Evolutionary conservation across 257 asterid species (phyloP).

Genomic region (Plantago elongata): DNA sequence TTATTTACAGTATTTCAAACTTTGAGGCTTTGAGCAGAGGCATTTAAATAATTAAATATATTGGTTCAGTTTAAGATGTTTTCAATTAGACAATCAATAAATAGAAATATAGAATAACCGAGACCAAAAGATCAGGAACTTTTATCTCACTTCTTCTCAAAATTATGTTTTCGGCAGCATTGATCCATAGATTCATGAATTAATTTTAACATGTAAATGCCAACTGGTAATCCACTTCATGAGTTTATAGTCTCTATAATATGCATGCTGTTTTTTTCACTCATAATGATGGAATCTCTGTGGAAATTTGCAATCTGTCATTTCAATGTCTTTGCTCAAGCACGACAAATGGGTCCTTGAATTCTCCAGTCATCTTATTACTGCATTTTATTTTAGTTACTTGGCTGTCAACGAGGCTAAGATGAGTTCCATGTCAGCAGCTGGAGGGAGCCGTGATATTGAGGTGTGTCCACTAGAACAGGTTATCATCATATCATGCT

Average conservation of each 20-base stretch:
- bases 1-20: conserved; percentile 5
- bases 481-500: conserved; percentile 16
- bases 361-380: background rate
- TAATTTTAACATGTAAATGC: background rate
- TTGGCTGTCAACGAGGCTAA: conserved; percentile 32
- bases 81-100: background rate
- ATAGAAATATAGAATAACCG: no score
- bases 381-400: conserved; percentile 38
- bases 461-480: conserved; percentile 39
- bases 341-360: no score
- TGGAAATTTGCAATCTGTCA: background rate
- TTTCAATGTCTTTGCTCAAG: background rate
- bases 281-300: no score
- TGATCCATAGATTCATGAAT: no score
- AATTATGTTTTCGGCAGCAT: no score
- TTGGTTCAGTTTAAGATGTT: background rate
- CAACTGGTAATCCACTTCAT: background rate
- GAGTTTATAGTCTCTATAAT: background rate
- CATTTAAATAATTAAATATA: background rate
- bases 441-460: conserved; percentile 38
- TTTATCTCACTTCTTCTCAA: no score
- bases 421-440: conserved; percentile 34
- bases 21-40: background rate
- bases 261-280: no score
- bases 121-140: no score